phyloP scores from a whole-genome alignment of 1,284 basidiomycete genomes.

The Leccinum griseonigrum region DNA sequence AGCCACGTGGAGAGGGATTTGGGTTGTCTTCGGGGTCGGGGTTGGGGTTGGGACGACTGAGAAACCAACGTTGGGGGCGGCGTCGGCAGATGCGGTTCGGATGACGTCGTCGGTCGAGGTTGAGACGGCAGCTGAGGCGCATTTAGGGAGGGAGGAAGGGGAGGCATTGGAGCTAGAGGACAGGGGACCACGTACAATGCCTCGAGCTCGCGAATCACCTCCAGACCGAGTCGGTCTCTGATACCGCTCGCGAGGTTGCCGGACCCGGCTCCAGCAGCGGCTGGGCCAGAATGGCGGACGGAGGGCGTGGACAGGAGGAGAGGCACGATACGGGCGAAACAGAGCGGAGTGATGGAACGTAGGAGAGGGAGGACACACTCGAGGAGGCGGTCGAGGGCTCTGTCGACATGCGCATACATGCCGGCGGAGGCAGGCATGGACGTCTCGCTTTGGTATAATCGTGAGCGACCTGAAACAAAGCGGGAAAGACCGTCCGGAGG shows the following conservation, averaged over 20 bases:
- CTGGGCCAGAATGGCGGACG: too few relatives aligned
- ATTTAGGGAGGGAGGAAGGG: neutral
- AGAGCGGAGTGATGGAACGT: constrained; percentile 22
- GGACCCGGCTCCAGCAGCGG: too few relatives aligned
- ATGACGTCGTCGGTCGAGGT: neutral
- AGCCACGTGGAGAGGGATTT: constrained; percentile 2
- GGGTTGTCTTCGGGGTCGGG: neutral
- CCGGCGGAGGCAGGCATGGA: too few relatives aligned
- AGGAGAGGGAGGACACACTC: constrained; percentile 22
- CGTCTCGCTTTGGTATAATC: too few relatives aligned
- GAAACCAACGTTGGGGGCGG: neutral
- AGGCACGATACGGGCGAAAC: constrained; percentile 13
- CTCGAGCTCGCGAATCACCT: constrained; percentile 28
- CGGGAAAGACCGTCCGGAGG: too few relatives aligned
- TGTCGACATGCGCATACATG: constrained; percentile 11
- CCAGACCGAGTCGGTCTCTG: constrained; percentile 15
- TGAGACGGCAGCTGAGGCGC: neutral
- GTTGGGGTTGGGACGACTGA: neutral
- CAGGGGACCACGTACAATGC: constrained; percentile 13
- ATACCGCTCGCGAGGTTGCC: too few relatives aligned
- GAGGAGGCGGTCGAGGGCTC: constrained; percentile 20
- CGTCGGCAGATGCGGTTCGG: neutral
- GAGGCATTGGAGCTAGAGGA: neutral
- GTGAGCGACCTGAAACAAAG: too few relatives aligned
- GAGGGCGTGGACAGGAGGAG: neutral